phyloP scores from a whole-genome alignment of 2,329 filamentous ascomycete species.

The Diatrype stigma region DNA sequence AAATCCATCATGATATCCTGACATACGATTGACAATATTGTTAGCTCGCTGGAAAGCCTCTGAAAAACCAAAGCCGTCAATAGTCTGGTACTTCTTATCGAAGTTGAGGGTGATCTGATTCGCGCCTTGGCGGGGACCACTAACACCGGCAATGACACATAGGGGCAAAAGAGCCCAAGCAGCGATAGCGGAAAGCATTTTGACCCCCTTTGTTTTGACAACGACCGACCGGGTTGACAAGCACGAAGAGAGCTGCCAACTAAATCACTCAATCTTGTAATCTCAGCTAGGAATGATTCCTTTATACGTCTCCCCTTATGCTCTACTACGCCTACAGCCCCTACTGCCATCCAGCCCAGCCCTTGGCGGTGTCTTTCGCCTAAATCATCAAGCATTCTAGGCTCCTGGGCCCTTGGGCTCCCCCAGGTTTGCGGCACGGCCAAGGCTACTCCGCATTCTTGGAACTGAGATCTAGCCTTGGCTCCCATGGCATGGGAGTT shows the following conservation, averaged over 20 bases:
- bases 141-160: neutral
- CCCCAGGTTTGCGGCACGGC: neutral
- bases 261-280: neutral
- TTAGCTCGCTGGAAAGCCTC: conserved; percentile 39
- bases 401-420: neutral
- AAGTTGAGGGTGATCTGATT: conserved; percentile 4
- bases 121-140: neutral
- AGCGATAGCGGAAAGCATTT: neutral
- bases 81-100: conserved; percentile 31
- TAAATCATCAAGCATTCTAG: neutral
- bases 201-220: neutral
- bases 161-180: neutral
- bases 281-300: neutral
- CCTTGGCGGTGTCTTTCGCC: neutral
- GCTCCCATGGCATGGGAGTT: neutral
- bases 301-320: neutral
- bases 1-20: too few relatives aligned
- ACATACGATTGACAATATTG: conserved; percentile 1
- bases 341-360: neutral
- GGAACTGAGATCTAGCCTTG: neutral
- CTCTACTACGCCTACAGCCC: too few relatives aligned
- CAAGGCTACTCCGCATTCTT: neutral
- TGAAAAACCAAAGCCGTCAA: conserved; percentile 38
- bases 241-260: neutral
- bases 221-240: neutral